Conservation (phyloP, 179 eudicot species). For the Beta lomatogona region DNA sequence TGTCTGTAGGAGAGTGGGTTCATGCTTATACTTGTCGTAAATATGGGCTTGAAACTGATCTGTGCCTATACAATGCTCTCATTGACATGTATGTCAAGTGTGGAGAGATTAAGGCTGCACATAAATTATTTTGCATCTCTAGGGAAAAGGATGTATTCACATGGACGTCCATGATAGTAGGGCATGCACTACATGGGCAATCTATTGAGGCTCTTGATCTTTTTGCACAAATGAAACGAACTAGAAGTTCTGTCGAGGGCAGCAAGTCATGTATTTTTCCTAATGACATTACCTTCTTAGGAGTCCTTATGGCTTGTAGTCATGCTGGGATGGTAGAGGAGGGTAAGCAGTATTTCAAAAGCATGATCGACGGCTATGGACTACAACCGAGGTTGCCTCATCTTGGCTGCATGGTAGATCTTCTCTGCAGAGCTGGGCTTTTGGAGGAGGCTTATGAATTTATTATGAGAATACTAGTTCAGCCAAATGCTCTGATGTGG, state of each 20-base stretch:
- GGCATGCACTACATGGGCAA: constrained; percentile 53
- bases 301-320: constrained; percentile 56
- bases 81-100: constrained; percentile 61
- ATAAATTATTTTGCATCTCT: constrained; percentile 35
- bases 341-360: constrained; percentile 42
- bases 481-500: constrained; percentile 51
- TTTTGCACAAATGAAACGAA: constrained; percentile 41
- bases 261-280: constrained; percentile 27
- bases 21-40: constrained; percentile 33
- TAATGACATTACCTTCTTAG: constrained; percentile 53
- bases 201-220: constrained; percentile 46
- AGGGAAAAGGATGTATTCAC: constrained; percentile 48
- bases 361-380: constrained; percentile 41
- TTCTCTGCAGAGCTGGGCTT: constrained; percentile 45
- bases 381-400: constrained; percentile 47
- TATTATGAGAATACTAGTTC: constrained; percentile 36
- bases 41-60: constrained; percentile 31
- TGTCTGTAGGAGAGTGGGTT: constrained; percentile 53
- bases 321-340: constrained; percentile 50
- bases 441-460: constrained; percentile 47
- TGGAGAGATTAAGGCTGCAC: constrained; percentile 48
- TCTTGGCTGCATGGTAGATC: constrained; percentile 61
- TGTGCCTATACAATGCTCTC: constrained; percentile 42
- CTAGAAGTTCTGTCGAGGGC: not conserved
- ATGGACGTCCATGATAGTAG: constrained; percentile 65